Evolutionary conservation across 2,329 filamentous ascomycete genomes (phyloP).

Genomic region (Curvularia lunata): DNA sequence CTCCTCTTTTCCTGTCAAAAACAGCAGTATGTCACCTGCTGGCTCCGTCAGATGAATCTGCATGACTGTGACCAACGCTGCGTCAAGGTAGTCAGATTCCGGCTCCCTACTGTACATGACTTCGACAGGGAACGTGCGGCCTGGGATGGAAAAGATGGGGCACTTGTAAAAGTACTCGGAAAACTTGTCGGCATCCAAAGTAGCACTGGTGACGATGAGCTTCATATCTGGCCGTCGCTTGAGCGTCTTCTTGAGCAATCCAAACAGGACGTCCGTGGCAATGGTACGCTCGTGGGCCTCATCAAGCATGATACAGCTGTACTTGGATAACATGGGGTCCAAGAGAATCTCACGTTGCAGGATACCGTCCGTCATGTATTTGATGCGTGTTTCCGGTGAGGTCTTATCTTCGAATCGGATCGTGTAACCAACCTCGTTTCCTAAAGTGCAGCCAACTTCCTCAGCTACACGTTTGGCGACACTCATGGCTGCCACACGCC

Average conservation of each 20-base stretch:
- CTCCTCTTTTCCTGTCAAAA: conserved; percentile 96
- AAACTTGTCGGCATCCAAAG: conserved; percentile 96
- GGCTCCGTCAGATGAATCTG: conserved; percentile 95
- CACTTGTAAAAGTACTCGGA: conserved; percentile 95
- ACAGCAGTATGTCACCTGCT: conserved; percentile 91
- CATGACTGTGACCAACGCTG: conserved; percentile 95
- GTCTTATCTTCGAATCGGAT: conserved; percentile 99
- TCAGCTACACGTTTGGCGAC: conserved; percentile 97
- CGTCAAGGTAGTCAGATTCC: conserved; percentile 93
- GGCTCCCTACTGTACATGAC: conserved; percentile 94
- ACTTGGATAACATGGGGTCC: conserved; percentile 87
- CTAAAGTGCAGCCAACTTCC: conserved; percentile 91
- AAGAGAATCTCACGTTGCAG: conserved; percentile 95
- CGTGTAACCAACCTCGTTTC: conserved; percentile 96
- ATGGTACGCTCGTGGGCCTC: conserved; percentile 98
- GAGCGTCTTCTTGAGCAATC: conserved; percentile 89
- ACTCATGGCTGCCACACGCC: conserved; percentile 97
- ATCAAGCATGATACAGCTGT: conserved; percentile 97
- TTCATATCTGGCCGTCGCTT: conserved; percentile 85
- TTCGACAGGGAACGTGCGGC: conserved; percentile 93
- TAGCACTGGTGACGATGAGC: conserved; percentile 99
- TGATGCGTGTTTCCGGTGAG: conserved; percentile 84
- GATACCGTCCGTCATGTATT: conserved; percentile 99
- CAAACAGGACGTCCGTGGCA: conserved; percentile 97
- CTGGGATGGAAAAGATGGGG: conserved; percentile 95